A percentile compares a stretch with the other conserved stretches of the same genome.
phyloP scores from a whole-genome alignment of 805 yeast species.

The Cyberlindnera bimundalis region DNA sequence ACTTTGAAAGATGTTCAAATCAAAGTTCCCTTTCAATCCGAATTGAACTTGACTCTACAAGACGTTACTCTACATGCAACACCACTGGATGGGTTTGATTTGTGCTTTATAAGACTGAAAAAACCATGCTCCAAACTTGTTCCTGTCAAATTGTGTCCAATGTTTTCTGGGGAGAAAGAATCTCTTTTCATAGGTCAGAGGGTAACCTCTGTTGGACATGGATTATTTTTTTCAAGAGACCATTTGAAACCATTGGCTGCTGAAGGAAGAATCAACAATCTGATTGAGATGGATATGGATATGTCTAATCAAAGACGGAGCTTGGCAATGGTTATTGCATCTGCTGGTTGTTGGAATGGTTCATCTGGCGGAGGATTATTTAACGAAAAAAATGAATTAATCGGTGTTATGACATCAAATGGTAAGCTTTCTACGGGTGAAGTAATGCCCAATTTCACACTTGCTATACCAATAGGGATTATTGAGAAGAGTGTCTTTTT shows the following conservation, averaged over 20 bases:
- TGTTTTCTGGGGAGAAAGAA: constrained; percentile 2
- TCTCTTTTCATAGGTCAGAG: constrained; percentile 16
- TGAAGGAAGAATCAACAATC: constrained; percentile 22
- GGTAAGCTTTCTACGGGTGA: constrained; percentile 28
- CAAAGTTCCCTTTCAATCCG: constrained; percentile 9
- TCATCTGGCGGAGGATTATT: constrained; percentile 31
- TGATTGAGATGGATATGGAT: constrained; percentile 17
- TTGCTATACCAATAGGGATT: constrained; percentile 26
- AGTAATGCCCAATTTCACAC: constrained; percentile 27
- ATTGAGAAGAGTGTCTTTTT: constrained; percentile 23
- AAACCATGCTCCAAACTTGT: constrained; percentile 3
- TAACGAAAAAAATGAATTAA: constrained; percentile 21
- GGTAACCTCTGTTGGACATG: constrained; percentile 27
- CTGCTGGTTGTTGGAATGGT: constrained; percentile 31
- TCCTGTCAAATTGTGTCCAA: constrained; percentile 14
- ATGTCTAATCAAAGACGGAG: constrained; percentile 3
- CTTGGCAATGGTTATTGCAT: constrained; percentile 21
- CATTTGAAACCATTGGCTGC: constrained; percentile 21
- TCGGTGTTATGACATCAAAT: constrained; percentile 30
- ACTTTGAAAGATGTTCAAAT: constrained; percentile 14
- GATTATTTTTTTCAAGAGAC: constrained; percentile 19
- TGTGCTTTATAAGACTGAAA: constrained; percentile 23
- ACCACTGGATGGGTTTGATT: constrained; percentile 27
- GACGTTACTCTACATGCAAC: constrained; percentile 16
- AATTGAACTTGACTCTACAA: constrained; percentile 1